Percentiles rank a stretch among this genome's conserved stretches.
Conservation (phyloP, 768 basidiomycete species). For the Naganishia vishniacii region DNA sequence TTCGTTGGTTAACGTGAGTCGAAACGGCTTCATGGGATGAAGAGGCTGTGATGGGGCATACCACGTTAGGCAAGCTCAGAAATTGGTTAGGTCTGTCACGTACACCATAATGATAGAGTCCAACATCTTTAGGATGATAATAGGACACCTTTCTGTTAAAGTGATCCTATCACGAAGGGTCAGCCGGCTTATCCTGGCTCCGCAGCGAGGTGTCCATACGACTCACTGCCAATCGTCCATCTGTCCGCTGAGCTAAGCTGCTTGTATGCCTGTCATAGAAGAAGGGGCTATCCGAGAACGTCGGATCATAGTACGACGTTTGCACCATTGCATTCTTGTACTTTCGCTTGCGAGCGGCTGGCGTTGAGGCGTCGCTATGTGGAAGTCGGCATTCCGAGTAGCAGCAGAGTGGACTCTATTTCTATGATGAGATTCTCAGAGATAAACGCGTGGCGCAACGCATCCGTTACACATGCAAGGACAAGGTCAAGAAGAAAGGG, state of each 20-base stretch:
- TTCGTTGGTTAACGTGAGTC: slow-evolving; percentile 90
- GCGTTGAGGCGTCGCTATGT: background rate
- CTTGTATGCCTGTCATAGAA: slow-evolving; percentile 43
- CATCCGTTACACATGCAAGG: background rate
- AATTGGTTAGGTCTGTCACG: too few species aligned
- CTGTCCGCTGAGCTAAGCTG: slow-evolving; percentile 37
- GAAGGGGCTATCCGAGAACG: slow-evolving; percentile 49
- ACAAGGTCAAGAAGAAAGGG: background rate
- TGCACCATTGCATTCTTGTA: slow-evolving; percentile 19
- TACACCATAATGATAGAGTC: slow-evolving; percentile 94
- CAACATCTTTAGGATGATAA: slow-evolving; percentile 89
- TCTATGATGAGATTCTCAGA: too few species aligned
- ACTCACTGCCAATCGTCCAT: slow-evolving; percentile 44
- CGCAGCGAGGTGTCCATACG: background rate
- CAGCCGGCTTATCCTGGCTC: background rate
- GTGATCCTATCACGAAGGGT: slow-evolving; percentile 56
- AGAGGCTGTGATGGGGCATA: slow-evolving; percentile 66
- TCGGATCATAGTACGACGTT: slow-evolving; percentile 28
- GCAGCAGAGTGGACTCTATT: too few species aligned
- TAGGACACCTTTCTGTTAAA: slow-evolving; percentile 89
- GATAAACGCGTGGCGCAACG: too few species aligned
- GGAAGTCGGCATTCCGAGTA: background rate
- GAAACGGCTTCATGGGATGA: slow-evolving; percentile 97
- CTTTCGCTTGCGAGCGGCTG: background rate
- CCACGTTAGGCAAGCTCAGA: slow-evolving; percentile 7